phyloP scores from a whole-genome alignment of 805 yeast species.

The Candida saitoana region DNA sequence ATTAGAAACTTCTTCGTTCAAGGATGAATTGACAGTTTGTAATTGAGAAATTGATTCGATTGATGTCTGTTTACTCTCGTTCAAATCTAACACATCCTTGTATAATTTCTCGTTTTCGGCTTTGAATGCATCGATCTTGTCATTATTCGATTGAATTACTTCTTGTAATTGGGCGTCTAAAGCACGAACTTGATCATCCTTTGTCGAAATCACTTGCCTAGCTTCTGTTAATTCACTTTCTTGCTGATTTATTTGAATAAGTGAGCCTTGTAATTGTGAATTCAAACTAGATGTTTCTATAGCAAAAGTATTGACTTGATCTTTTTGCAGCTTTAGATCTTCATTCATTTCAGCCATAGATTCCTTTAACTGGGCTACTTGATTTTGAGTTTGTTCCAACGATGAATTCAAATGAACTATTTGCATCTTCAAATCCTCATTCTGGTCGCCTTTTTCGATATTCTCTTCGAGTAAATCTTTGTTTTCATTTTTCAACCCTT shows the following conservation, averaged over 20 bases:
- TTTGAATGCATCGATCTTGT: not conserved
- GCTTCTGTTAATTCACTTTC: not conserved
- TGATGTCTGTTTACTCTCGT: not conserved
- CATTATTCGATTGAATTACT: not conserved
- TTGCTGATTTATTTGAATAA: not conserved
- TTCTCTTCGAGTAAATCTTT: not conserved
- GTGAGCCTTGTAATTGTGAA: not conserved
- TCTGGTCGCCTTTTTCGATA: not conserved
- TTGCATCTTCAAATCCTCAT: constrained; percentile 1
- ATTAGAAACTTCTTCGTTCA: constrained; percentile 2
- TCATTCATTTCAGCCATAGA: constrained; percentile 5
- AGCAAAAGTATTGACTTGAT: not conserved
- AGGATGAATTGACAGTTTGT: not conserved
- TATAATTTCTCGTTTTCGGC: not conserved
- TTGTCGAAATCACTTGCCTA: not conserved
- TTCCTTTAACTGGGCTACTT: not conserved
- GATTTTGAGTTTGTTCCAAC: not conserved
- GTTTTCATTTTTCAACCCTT: not conserved
- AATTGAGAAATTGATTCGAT: not conserved
- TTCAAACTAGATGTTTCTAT: not conserved
- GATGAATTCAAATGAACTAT: not conserved
- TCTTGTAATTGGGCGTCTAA: not conserved
- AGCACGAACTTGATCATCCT: not conserved
- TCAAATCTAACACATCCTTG: not conserved
- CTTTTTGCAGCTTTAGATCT: not conserved